A percentile compares a stretch with the other conserved stretches of the same genome.
Conservation (phyloP, 306 rosid genomes). For the Quillaja saponaria region DNA sequence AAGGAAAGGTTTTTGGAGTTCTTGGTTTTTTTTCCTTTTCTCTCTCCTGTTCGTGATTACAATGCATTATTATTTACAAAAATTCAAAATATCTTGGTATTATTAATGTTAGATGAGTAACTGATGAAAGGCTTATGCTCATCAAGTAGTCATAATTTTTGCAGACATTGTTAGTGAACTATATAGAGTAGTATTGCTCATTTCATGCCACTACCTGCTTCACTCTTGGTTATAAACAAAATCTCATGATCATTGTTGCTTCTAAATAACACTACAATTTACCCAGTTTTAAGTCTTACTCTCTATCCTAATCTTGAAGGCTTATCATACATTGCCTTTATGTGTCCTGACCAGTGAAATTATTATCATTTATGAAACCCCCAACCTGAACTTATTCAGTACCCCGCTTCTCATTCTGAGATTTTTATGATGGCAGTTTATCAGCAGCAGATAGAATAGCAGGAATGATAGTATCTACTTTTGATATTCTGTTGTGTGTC, state of each 20-base stretch:
- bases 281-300: not conserved
- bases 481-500: not conserved
- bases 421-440: not conserved
- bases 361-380: not conserved
- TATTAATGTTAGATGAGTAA: constrained; percentile 9
- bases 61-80: not conserved
- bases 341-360: not conserved
- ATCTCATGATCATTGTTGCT: too few species aligned
- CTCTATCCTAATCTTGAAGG: not conserved
- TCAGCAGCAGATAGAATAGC: constrained; percentile 1
- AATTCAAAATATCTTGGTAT: not conserved
- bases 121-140: not conserved
- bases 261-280: too few species aligned
- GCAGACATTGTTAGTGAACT: too few species aligned
- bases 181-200: too few species aligned
- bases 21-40: constrained; percentile 9
- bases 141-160: not conserved
- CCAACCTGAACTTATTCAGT: not conserved
- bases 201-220: not conserved
- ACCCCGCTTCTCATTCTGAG: not conserved
- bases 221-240: too few species aligned
- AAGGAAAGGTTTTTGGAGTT: constrained; percentile 7
- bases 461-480: not conserved
- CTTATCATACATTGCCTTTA: too few species aligned
- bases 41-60: not conserved